A percentile compares a stretch with the other conserved stretches of the same genome.
These are phyloP conservation scores for Chiua sp. DNA, from an alignment of 1,284 basidiomycete species.

Conservation along the genomic window DNA sequence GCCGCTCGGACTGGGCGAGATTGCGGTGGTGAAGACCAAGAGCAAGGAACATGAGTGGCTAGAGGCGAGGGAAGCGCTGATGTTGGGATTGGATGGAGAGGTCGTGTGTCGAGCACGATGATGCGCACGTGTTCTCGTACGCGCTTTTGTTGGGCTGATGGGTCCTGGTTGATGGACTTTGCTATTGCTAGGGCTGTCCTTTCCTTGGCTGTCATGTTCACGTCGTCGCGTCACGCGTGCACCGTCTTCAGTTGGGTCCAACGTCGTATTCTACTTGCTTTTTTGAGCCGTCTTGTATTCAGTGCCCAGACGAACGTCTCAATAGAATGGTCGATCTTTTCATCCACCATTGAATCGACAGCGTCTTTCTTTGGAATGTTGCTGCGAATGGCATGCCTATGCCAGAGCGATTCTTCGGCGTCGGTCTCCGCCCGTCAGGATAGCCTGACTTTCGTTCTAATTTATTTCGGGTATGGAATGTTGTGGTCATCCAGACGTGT, in stretches of 20 bases:
- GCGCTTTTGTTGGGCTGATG: neutral
- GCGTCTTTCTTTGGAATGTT: neutral
- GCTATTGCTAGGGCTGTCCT: neutral
- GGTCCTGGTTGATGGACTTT: constrained; percentile 4
- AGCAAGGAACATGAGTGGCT: constrained; percentile 70
- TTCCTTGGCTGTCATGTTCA: neutral
- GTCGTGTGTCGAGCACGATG: constrained; percentile 76
- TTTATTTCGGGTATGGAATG: no score
- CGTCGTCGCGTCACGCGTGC: neutral
- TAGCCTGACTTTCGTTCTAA: neutral
- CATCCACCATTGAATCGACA: no score
- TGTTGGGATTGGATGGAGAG: constrained; percentile 69
- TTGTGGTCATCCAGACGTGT: no score
- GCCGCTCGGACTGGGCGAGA: constrained; percentile 84
- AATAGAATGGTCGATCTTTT: neutral
- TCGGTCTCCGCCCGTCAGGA: neutral
- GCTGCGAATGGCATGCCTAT: no score
- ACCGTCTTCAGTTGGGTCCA: neutral
- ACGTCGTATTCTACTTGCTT: no score
- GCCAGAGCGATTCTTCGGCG: neutral
- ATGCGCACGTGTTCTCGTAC: neutral
- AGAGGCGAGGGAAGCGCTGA: constrained; percentile 62
- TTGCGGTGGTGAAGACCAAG: constrained; percentile 80
- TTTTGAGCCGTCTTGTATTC: neutral
- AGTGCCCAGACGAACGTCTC: neutral